Evolutionary conservation across 1,284 basidiomycete genomes (phyloP).

Genomic region (Puccinia coronata): DNA sequence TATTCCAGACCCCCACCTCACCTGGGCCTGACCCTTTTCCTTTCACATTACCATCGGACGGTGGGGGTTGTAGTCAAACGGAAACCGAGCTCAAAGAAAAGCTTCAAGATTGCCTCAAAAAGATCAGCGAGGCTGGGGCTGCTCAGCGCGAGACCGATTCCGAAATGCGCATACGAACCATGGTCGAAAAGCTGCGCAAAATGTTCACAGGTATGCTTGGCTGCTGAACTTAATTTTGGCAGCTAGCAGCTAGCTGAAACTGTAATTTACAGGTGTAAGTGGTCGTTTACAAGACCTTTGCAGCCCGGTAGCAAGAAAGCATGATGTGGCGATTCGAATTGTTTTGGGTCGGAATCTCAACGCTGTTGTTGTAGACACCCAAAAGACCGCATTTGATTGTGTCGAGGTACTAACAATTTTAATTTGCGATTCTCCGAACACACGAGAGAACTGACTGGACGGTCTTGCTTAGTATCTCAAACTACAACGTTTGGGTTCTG

Average conservation of each 20-base stretch:
- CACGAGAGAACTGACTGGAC: background rate
- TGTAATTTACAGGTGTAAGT: conserved; percentile 57
- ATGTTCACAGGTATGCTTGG: conserved; percentile 71
- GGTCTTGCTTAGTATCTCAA: conserved; percentile 74
- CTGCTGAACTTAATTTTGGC: background rate
- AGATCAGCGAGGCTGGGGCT: conserved; percentile 82
- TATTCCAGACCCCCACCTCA: background rate
- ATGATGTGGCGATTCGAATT: conserved; percentile 90
- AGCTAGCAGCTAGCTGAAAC: conserved; percentile 32
- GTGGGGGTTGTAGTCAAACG: conserved; percentile 67
- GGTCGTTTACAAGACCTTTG: conserved; percentile 90
- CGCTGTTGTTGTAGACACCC: conserved; percentile 91
- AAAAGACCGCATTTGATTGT: conserved; percentile 95
- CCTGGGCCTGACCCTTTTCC: background rate
- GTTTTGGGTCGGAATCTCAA: conserved; percentile 93
- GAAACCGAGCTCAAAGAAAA: conserved; percentile 89
- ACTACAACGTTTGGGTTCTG: conserved; percentile 88
- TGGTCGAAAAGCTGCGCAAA: conserved; percentile 75
- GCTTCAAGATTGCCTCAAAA: conserved; percentile 75
- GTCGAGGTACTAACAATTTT: conserved; percentile 70
- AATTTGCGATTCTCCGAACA: background rate
- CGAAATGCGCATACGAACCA: conserved; percentile 81
- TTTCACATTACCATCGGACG: background rate
- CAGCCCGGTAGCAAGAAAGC: conserved; percentile 88
- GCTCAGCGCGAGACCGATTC: conserved; percentile 82